These are phyloP conservation scores for Bipolaris bicolor DNA, from an alignment of 2,329 filamentous ascomycete species.

Conservation along the genomic window DNA sequence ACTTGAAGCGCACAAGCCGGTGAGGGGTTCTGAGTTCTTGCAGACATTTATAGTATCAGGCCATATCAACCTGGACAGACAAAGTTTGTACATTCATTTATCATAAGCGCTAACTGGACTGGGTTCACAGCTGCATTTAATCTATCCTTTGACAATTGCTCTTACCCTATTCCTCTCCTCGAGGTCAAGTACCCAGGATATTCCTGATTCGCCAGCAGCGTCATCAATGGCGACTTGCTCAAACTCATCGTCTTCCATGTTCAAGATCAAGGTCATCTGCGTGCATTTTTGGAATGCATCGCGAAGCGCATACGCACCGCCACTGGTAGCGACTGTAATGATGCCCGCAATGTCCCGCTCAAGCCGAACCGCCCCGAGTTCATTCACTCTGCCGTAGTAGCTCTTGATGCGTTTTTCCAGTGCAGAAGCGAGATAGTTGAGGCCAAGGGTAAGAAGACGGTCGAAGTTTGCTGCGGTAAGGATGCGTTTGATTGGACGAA, in stretches of 20 bases:
- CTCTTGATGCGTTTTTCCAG: slow-evolving; percentile 88
- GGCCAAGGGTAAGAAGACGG: slow-evolving; percentile 74
- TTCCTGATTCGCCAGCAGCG: slow-evolving; percentile 60
- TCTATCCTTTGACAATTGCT: slow-evolving; percentile 62
- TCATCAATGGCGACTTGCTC: slow-evolving; percentile 67
- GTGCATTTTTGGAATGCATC: slow-evolving; percentile 77
- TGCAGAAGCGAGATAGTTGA: slow-evolving; percentile 74
- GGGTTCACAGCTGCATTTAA: background rate
- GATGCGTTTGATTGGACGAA: slow-evolving; percentile 82
- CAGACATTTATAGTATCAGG: slow-evolving; percentile 22
- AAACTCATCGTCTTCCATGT: slow-evolving; percentile 97
- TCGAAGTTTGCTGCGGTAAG: slow-evolving; percentile 80
- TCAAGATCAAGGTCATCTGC: slow-evolving; percentile 85
- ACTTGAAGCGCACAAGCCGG: too few species aligned
- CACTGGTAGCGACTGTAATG: slow-evolving; percentile 67
- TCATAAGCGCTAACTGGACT: background rate
- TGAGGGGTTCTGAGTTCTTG: background rate
- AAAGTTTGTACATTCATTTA: background rate
- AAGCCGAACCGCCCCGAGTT: slow-evolving; percentile 79
- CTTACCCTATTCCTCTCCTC: slow-evolving; percentile 78
- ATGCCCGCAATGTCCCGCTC: slow-evolving; percentile 84
- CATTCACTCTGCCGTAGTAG: slow-evolving; percentile 78
- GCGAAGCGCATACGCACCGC: slow-evolving; percentile 75
- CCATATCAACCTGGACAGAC: slow-evolving; percentile 17
- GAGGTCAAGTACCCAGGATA: slow-evolving; percentile 72